Percentiles rank a stretch among this genome's conserved stretches.
These are phyloP conservation scores for Hygrophorus pudorinus DNA, from an alignment of 768 basidiomycete genomes.

Conservation along the genomic window DNA sequence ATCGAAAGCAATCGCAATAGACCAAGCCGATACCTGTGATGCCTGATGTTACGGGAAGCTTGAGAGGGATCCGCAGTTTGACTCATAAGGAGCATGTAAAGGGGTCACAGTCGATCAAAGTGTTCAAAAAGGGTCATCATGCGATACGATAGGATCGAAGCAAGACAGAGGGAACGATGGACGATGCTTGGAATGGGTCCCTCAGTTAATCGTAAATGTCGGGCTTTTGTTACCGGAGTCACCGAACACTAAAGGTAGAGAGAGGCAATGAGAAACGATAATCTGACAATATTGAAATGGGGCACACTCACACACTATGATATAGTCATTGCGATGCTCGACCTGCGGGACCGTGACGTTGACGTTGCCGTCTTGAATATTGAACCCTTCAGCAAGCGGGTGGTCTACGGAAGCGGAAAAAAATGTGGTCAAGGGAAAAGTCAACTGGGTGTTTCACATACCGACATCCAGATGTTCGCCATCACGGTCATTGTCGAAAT, in stretches of 20 bases:
- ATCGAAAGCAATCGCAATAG: too few species aligned
- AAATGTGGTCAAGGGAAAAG: conserved; percentile 7
- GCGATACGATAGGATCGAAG: neutral
- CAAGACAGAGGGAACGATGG: conserved; percentile 8
- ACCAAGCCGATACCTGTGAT: too few species aligned
- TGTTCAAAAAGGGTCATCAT: neutral
- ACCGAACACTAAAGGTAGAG: conserved; percentile 31
- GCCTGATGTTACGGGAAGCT: too few species aligned
- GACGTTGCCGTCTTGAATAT: conserved; percentile 32
- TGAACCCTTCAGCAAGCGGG: conserved; percentile 39
- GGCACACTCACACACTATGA: conserved; percentile 37
- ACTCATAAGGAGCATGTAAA: too few species aligned
- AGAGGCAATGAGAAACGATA: neutral
- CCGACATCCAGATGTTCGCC: conserved; percentile 39
- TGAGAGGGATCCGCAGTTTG: too few species aligned
- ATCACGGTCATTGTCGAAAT: conserved; percentile 23
- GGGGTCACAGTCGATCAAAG: too few species aligned
- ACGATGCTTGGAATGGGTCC: conserved; percentile 2
- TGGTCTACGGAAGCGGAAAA: conserved; percentile 22
- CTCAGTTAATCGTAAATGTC: conserved; percentile 32
- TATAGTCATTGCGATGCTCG: conserved; percentile 27
- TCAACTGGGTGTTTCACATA: conserved; percentile 12
- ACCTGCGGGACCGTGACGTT: conserved; percentile 35
- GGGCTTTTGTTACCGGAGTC: conserved; percentile 48
- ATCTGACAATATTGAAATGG: neutral